These are phyloP conservation scores for Aspergillus sparsus DNA, from an alignment of 495 filamentous ascomycete species.

Conservation along the genomic window DNA sequence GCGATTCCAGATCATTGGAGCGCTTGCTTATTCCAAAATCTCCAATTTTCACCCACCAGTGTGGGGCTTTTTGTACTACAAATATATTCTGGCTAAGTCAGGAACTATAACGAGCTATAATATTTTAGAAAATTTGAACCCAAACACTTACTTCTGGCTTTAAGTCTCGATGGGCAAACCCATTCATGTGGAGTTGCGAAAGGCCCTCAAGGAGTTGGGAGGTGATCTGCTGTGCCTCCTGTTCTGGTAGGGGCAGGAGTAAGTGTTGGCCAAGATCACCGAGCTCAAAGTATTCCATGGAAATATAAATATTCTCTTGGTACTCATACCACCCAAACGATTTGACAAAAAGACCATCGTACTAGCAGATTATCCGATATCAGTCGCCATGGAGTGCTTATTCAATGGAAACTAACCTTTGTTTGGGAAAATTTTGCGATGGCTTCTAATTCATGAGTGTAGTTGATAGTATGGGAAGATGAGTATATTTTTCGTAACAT, in stretches of 20 bases:
- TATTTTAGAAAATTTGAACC: no score
- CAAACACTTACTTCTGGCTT: constrained; percentile 52
- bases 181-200: constrained; percentile 43
- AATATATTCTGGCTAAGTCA: constrained; percentile 19
- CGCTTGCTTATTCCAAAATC: constrained; percentile 35
- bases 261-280: constrained; percentile 23
- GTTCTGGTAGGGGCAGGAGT: constrained; percentile 33
- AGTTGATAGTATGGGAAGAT: constrained; percentile 10
- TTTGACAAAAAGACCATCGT: constrained; percentile 29
- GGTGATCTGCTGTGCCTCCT: constrained; percentile 38
- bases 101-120: constrained; percentile 6
- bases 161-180: constrained; percentile 49
- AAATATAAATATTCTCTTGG: constrained; percentile 30
- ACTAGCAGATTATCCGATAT: constrained; percentile 16
- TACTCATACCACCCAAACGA: constrained; percentile 39
- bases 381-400: no score
- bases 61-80: constrained; percentile 7
- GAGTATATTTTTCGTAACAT: no score
- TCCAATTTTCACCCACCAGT: constrained; percentile 40
- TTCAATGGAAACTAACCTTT: constrained; percentile 15
- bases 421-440: constrained; percentile 25
- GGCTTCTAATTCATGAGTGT: constrained; percentile 21
- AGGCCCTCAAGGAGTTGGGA: constrained; percentile 47
- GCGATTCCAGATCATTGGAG: not conserved
- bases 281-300: constrained; percentile 38